Percentiles rank a stretch among this genome's conserved stretches.
Evolutionary conservation across 2,329 filamentous ascomycete species (phyloP).

Genomic region (Ophioceras dolichostomum): DNA sequence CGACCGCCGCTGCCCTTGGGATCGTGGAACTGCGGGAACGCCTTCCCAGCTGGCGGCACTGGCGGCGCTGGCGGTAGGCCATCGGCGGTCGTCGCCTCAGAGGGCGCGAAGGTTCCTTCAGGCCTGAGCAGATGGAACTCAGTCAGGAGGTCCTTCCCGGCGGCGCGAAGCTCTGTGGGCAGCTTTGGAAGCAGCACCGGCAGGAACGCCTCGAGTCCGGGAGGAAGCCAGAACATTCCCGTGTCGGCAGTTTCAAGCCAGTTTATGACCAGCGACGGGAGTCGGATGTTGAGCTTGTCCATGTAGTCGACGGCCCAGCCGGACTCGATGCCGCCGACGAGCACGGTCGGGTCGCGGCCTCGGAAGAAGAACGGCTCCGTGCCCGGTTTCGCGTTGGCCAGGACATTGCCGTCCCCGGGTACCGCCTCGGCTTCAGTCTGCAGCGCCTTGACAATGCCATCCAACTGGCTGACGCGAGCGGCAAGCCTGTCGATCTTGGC

Average conservation of each 20-base stretch:
- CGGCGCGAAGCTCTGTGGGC: background rate
- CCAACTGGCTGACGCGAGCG: background rate
- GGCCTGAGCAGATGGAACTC: background rate
- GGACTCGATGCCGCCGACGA: constrained; percentile 20
- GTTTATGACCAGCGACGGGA: constrained; percentile 7
- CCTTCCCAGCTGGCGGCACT: background rate
- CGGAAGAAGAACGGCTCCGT: constrained; percentile 14
- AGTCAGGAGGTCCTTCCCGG: background rate
- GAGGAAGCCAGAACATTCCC: background rate
- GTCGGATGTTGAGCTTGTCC: constrained; percentile 12
- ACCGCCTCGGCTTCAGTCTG: no score
- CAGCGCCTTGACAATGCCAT: background rate
- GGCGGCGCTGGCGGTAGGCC: no score
- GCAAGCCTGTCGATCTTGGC: background rate
- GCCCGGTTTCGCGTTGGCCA: constrained; percentile 10
- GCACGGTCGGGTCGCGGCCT: constrained; percentile 22
- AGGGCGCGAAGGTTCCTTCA: background rate
- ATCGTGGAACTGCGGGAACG: constrained; percentile 11
- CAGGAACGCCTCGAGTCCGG: background rate
- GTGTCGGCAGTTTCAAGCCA: background rate
- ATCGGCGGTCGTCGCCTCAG: background rate
- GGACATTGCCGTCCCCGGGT: constrained; percentile 4
- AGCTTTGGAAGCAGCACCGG: background rate
- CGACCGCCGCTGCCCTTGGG: background rate
- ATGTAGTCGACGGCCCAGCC: constrained; percentile 26